Evolutionary conservation across 192 early-diverging fungal species (phyloP), one percentile per base, ranked within the genome.

Genomic region (Paraglomus occultum): DNA sequence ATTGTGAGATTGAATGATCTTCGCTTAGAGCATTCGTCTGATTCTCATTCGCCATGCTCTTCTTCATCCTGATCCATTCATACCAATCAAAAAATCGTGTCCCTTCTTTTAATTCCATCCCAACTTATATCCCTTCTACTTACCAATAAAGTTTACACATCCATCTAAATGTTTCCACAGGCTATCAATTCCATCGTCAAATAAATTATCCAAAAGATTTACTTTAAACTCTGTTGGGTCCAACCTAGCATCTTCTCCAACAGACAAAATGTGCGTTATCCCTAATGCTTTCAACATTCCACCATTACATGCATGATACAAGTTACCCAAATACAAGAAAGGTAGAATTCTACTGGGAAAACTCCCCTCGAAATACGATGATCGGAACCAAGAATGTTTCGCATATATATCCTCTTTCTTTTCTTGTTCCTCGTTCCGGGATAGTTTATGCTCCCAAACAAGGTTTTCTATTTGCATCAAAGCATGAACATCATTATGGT

Each of bases 231-330:
- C 68, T 6, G 64, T 23, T 15, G 44, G 40, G 40, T 74, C 66
- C 31, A 87, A 49, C 40, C 73, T 77, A 40, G 85, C 82, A 62
- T 87, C 77, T 49, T 87, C 85, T 2, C 85, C 85, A 15, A 87
- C 85, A 44, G 81, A 83, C 4, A 87, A 58, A 0, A 87, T 79
- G 67, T 87, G 82, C 0, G 72, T 78, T 12, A 87, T 83, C n/a
- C 80, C 79, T 1, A 87, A 54, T 10, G 73, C 74, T 63, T 81
- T 79, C 4, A 87, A 67, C 71, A 87, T 74, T 0, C 74, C 77
- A 17, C 80, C 82, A 65, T 87, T 87, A n/a, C 83, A 83, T 1
- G 85, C 83, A 73, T 87, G 85, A 40, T 83, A 83, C n/a, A 87
- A 66, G 58, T 87, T 87, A 1, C 85, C 85, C 2, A 87, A 68